These are phyloP conservation scores for Nicotiana sylvestris DNA, from an alignment of 257 asterid species.

Conservation along the genomic window DNA sequence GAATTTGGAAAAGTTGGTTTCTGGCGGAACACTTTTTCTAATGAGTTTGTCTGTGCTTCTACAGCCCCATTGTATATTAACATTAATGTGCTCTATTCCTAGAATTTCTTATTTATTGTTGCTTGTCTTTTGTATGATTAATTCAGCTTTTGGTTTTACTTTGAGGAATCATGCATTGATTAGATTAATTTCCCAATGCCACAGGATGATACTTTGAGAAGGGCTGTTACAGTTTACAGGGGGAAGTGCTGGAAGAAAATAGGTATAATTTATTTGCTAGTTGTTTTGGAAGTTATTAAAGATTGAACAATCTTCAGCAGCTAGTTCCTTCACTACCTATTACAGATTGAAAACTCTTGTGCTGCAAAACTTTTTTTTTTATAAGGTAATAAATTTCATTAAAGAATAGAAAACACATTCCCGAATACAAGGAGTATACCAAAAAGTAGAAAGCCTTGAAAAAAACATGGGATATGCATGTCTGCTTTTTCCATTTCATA, in stretches of 20 bases:
- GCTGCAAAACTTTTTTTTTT: neutral
- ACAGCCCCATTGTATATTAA: neutral
- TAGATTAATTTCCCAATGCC: neutral
- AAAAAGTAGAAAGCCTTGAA: too few species aligned
- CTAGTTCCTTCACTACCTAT: neutral
- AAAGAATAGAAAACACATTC: too few species aligned
- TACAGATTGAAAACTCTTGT: neutral
- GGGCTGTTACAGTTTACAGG: slow-evolving; percentile 67
- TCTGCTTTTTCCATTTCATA: neutral
- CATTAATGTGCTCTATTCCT: neutral
- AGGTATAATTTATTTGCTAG: slow-evolving; percentile 40
- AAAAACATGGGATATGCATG: neutral
- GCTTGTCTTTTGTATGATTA: neutral
- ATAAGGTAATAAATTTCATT: too few species aligned
- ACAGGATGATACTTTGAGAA: slow-evolving; percentile 76
- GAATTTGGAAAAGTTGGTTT: neutral
- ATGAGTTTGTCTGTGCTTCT: neutral
- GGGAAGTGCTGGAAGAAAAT: slow-evolving; percentile 98
- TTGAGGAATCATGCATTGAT: neutral
- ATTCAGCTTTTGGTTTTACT: neutral
- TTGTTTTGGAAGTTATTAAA: neutral
- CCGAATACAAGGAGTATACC: too few species aligned
- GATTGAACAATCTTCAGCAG: neutral
- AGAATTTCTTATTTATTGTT: neutral
- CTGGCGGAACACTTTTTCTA: neutral